Evolutionary conservation across 2,329 filamentous ascomycete genomes (phyloP).

Genomic region (Paecilomyces fulvus): DNA sequence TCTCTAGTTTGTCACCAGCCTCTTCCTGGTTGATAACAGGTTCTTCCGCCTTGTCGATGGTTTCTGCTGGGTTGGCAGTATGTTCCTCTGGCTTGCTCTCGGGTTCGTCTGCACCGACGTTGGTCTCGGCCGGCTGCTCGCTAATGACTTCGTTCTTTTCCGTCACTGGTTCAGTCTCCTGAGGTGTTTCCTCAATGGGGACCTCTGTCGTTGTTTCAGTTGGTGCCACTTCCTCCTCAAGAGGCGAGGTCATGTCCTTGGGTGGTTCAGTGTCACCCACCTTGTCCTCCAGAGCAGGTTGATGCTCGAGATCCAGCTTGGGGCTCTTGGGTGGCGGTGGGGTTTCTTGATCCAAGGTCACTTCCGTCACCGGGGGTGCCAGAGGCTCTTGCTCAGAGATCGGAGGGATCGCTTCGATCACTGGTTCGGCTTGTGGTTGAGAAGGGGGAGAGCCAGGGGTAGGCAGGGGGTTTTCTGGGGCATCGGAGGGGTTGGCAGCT

Average conservation of each 20-base stretch:
- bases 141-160: not conserved
- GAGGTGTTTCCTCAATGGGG: not conserved
- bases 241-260: not conserved
- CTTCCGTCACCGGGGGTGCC: not conserved
- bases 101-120: not conserved
- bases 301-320: slow-evolving; percentile 1
- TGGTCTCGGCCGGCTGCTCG: not conserved
- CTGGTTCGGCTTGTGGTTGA: not conserved
- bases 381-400: not conserved
- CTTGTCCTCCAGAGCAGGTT: slow-evolving; percentile 3
- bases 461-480: not conserved
- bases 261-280: slow-evolving; percentile 1
- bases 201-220: not conserved
- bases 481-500: not conserved
- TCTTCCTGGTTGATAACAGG: not conserved
- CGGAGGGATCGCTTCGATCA: not conserved
- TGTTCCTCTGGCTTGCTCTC: not conserved
- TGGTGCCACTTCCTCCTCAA: not conserved
- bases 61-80: not conserved
- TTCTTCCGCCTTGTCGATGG: not conserved
- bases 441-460: not conserved
- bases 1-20: not conserved
- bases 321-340: not conserved
- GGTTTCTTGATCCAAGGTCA: not conserved
- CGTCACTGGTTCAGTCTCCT: not conserved